Percentiles rank a stretch among this genome's conserved stretches.
Evolutionary conservation across 78 protist species (phyloP).

Genomic region (Goniomonas avonlea): DNA sequence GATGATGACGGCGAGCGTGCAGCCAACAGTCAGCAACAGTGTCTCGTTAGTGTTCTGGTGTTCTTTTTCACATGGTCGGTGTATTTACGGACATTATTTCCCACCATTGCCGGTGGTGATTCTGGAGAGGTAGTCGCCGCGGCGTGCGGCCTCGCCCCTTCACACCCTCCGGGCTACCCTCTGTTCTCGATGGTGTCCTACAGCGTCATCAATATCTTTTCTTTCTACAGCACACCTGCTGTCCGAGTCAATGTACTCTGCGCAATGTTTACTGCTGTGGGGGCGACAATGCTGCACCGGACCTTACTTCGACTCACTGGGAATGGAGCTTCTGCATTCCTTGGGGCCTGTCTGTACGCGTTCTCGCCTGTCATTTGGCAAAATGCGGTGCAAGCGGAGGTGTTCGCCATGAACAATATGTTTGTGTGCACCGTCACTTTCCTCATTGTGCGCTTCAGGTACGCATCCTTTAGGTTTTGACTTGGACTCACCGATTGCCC

Average conservation of each 20-base stretch:
- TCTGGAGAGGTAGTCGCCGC: constrained; percentile 55
- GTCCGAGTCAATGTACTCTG: constrained; percentile 33
- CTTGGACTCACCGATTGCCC: no score
- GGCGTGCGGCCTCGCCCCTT: constrained; percentile 45
- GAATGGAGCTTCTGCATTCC: background rate
- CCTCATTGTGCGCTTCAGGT: constrained; percentile 24
- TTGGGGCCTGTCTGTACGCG: background rate
- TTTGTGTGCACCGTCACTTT: constrained; percentile 30
- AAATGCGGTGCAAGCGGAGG: constrained; percentile 47
- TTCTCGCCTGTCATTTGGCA: background rate
- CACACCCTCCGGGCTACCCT: constrained; percentile 75
- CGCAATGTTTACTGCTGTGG: constrained; percentile 14
- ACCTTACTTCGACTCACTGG: background rate
- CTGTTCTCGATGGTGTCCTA: constrained; percentile 46
- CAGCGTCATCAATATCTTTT: constrained; percentile 15
- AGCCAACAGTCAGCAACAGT: no score
- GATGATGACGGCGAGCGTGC: no score
- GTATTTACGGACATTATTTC: constrained; percentile 48
- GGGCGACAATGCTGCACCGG: background rate
- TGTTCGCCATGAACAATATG: constrained; percentile 60
- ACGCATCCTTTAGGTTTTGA: no score
- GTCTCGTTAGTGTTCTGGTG: no score
- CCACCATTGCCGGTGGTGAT: constrained; percentile 64
- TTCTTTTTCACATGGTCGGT: background rate
- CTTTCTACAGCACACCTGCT: constrained; percentile 37